Percentiles rank a stretch among this genome's conserved stretches.
These are phyloP conservation scores for Pseudocercospora crystallina DNA, from an alignment of 2,329 filamentous ascomycete genomes.

Conservation along the genomic window DNA sequence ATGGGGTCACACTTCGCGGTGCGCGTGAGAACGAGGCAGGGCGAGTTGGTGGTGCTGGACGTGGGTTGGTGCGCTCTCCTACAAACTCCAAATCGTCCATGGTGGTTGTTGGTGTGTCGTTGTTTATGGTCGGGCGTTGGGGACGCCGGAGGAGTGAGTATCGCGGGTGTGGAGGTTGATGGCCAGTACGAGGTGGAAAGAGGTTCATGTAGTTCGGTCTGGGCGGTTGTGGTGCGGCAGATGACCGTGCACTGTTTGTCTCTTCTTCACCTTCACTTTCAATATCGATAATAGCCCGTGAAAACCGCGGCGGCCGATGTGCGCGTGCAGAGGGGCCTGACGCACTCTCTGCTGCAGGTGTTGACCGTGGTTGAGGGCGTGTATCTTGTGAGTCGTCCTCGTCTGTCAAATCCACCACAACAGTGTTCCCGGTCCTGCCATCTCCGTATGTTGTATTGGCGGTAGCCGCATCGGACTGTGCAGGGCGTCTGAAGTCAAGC, in stretches of 20 bases:
- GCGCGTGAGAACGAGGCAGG: conserved; percentile 9
- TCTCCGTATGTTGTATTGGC: neutral
- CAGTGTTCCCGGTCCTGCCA: conserved; percentile 1
- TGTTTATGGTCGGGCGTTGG: conserved; percentile 3
- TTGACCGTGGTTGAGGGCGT: conserved; percentile 6
- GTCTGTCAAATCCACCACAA: conserved; percentile 41
- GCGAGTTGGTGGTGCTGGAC: conserved; percentile 16
- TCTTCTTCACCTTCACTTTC: conserved; percentile 22
- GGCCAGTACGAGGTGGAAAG: conserved; percentile 9
- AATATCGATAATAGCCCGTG: conserved; percentile 45
- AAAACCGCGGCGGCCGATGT: conserved; percentile 42
- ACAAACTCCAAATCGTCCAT: conserved; percentile 43
- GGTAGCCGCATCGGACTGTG: conserved; percentile 34
- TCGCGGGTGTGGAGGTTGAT: conserved; percentile 15
- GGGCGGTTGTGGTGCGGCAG: conserved; percentile 8
- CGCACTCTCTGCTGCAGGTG: conserved; percentile 7
- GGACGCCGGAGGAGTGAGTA: conserved; percentile 19
- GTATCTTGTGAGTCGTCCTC: conserved; percentile 22
- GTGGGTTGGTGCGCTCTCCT: conserved; percentile 11
- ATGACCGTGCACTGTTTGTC: conserved; percentile 7
- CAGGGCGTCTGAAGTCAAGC: conserved; percentile 55
- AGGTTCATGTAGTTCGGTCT: conserved; percentile 13
- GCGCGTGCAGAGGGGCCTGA: conserved; percentile 29
- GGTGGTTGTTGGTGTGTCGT: conserved; percentile 1
- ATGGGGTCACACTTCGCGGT: conserved; percentile 25